These are phyloP conservation scores for Carex littledalei DNA, from an alignment of 176 grass and related monocot species.

Conservation along the genomic window DNA sequence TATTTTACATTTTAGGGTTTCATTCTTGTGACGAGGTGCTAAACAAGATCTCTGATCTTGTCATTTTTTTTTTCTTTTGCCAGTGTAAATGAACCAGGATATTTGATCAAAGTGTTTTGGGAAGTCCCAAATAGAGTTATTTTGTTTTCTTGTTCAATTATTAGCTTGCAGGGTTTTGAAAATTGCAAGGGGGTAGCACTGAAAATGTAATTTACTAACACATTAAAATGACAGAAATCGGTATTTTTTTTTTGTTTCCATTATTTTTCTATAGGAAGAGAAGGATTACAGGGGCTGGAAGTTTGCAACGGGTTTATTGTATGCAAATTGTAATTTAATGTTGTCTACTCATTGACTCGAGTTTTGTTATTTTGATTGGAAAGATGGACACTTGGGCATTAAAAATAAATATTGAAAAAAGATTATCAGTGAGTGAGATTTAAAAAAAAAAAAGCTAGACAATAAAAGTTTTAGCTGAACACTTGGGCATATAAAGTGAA, in stretches of 20 bases:
- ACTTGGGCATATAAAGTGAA: no score
- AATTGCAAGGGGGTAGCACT: not conserved
- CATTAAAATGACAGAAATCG: not conserved
- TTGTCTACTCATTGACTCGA: not conserved
- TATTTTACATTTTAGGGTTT: slow-evolving; percentile 26
- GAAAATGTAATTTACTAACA: slow-evolving; percentile 11
- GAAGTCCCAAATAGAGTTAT: slow-evolving; percentile 39
- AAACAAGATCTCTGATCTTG: slow-evolving; percentile 38
- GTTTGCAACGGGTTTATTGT: not conserved
- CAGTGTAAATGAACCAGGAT: slow-evolving; percentile 16
- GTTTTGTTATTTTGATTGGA: not conserved
- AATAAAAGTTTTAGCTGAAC: no score
- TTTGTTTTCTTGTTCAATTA: slow-evolving; percentile 37
- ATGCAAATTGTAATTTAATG: not conserved
- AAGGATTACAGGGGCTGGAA: not conserved
- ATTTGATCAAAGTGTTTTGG: slow-evolving; percentile 43
- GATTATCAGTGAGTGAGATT: no score
- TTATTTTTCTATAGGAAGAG: not conserved
- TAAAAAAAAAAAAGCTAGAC: no score
- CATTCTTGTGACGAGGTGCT: slow-evolving; percentile 22
- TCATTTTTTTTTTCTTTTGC: slow-evolving; percentile 36
- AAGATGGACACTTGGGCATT: no score
- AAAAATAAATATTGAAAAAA: no score
- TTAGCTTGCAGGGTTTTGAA: slow-evolving; percentile 23
- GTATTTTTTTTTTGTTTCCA: not conserved